Evolutionary conservation across 2,329 filamentous ascomycete genomes (phyloP), one percentile per base, ranked within the genome.

Genomic region (Penicillium sp.): DNA sequence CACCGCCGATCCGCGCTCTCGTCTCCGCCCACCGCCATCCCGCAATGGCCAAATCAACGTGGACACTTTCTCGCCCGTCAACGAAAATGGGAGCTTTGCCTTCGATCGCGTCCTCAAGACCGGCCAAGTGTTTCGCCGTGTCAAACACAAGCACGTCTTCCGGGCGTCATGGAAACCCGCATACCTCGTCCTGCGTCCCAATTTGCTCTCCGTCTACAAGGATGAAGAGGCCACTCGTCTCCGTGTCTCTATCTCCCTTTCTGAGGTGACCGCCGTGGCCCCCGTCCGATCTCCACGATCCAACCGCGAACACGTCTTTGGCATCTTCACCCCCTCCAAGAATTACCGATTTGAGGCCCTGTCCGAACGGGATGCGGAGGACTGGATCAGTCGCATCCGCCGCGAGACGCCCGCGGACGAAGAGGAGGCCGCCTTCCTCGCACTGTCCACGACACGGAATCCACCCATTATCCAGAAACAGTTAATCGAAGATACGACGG

Each of bases 71-170:
- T 93, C 88, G 28, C 88, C 90, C 4, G 89, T 97, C 55, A 95
- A 91, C 65, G 85, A 95, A 69, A 90, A 95, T 69, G 93, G 93
- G 53, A 93, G 89, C 69, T 98, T 95, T 67, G 90, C 93, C 63
- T 95, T 94, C 63, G 93, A 98, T 69, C 85, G 90, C 43, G 88
- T 97, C 47, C 80, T 97, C 67, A 97, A 95, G 73, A 83, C 85
- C 48, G 90, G 91, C 50, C 86, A 85, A 57, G 83, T 95, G 35
- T 80, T 86, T 64, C 95, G 95, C 71, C 83, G 91, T 58, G 94
- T 90, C 13, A 86, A 90, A 61, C 95, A 91, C 75, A 97, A 91
- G 51, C 95, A 94, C 84, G 88, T 90, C 45, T 75, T 73, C 56
- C 64, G 65, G 51, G 69, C 95, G 83, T 84, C 86, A 53, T 98